Evolutionary conservation across 208 protist species (phyloP), one percentile per base, ranked within the genome.

Genomic region (Acanthamoeba healyi): DNA sequence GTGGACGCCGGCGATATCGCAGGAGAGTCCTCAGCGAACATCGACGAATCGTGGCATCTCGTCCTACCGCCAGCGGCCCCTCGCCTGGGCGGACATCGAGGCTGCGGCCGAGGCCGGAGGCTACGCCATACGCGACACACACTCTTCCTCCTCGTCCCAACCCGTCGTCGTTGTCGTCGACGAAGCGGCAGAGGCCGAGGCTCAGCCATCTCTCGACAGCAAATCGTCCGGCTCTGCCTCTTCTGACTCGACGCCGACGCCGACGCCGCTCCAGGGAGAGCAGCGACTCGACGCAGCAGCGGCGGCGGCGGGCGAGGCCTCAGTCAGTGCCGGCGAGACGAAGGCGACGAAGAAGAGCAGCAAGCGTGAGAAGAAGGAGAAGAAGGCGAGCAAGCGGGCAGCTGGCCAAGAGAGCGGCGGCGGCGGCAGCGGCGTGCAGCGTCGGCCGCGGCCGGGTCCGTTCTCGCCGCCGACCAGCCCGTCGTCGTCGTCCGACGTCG

Each of bases 51-150:
- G 70, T n/a, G 24, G n/a, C 70, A 40, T 81, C 7, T 81, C 70
- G 38, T 40, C 70, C 38, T 81, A 81, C 38, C 70, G 70, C 2
- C 36, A 46, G 17, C 70, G 70, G 17, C 34, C 34, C 40, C 17
- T 81, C 61, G 61, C 61, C 14, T 81, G 70, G 70, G 70, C 0
- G 70, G 70, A 81, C 38, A 81, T 81, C 29, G 70, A 81, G 70
- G 70, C 40, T 1, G 70, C 70, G 2, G 70, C 70, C 38, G 40
- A 32, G 34, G 40, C 40, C 12, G 40, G 40, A 12, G 70, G 70
- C 34, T 81, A 81, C 40, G 38, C 32, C 38, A 81, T 81, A 70
- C 61, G 49, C 49, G 49, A 34, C 61, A 12, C 24, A 7, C 26
- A 17, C 24, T 24, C 26, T 24, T 2, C 19, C 54, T 61, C 54